A percentile compares a stretch with the other conserved stretches of the same genome.
phyloP scores from a whole-genome alignment of 768 basidiomycete genomes.

The Royoungia palumana region DNA sequence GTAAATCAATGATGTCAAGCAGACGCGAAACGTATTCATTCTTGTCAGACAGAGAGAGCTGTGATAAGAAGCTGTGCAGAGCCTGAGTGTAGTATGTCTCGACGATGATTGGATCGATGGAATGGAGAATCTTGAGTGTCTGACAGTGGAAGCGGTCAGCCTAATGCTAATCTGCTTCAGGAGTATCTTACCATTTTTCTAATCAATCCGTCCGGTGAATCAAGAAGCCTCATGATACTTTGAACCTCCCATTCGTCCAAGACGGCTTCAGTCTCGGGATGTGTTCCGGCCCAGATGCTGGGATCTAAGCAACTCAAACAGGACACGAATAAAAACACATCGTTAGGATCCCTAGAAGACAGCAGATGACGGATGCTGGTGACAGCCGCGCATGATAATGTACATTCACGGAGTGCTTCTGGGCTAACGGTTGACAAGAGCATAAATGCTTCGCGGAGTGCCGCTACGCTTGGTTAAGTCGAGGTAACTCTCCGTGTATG shows the following conservation, averaged over 20 bases:
- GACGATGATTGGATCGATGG: conserved; percentile 58
- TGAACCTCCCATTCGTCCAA: conserved; percentile 76
- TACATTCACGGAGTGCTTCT: conserved; percentile 18
- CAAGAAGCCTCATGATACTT: conserved; percentile 62
- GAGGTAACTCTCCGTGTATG: not conserved
- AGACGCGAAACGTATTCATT: conserved; percentile 46
- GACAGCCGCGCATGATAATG: conserved; percentile 31
- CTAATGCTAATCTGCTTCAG: not conserved
- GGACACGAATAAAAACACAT: conserved; percentile 61
- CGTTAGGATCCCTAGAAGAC: conserved; percentile 53
- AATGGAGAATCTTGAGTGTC: conserved; percentile 58
- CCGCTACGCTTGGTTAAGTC: conserved; percentile 27
- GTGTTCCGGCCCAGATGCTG: conserved; percentile 65
- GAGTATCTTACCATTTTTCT: conserved; percentile 49
- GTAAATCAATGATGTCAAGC: conserved; percentile 52
- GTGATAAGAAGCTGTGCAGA: conserved; percentile 36
- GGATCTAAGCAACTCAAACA: conserved; percentile 61
- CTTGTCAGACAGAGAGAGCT: conserved; percentile 33
- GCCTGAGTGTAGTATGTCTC: conserved; percentile 50
- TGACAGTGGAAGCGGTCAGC: conserved; percentile 28
- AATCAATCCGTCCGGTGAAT: conserved; percentile 55
- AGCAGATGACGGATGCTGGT: conserved; percentile 56
- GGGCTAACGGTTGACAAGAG: conserved; percentile 26
- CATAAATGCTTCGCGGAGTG: conserved; percentile 34
- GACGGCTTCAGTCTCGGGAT: conserved; percentile 44